Evolutionary conservation across 768 basidiomycete species (phyloP).

Genomic region (Sporobolomyces phaffii): DNA sequence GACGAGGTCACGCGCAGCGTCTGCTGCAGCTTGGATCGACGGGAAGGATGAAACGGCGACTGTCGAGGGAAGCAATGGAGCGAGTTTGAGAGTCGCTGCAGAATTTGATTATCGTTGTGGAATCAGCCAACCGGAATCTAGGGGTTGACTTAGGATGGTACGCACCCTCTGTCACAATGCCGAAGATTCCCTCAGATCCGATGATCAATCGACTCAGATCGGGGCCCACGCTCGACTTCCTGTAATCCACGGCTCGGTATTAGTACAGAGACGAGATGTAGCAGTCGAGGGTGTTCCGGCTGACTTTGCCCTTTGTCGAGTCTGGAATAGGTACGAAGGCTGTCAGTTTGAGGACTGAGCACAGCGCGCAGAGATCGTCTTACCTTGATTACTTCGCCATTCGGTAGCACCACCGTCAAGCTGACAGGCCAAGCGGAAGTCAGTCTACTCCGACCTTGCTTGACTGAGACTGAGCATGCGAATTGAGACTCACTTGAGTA

Average conservation of each 20-base stretch:
- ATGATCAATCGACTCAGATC: conserved; percentile 50
- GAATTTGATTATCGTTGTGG: no score
- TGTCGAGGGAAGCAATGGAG: conserved; percentile 71
- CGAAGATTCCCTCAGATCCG: conserved; percentile 60
- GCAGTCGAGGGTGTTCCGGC: background rate
- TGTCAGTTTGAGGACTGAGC: background rate
- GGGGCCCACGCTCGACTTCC: conserved; percentile 83
- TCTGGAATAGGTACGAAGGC: conserved; percentile 45
- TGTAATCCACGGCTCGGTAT: no score
- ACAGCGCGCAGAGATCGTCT: background rate
- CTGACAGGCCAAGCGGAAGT: no score
- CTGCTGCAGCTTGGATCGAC: conserved; percentile 67
- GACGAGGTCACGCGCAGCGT: conserved; percentile 76
- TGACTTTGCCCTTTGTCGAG: conserved; percentile 53
- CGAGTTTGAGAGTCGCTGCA: conserved; percentile 77
- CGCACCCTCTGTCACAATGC: conserved; percentile 72
- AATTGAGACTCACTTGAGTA: conserved; percentile 25
- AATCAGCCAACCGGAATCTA: no score
- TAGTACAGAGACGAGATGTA: no score
- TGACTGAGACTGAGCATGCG: no score
- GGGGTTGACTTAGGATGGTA: no score
- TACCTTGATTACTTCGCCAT: conserved; percentile 76
- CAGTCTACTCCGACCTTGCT: no score
- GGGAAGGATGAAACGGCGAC: conserved; percentile 86
- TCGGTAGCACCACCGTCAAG: conserved; percentile 66